Base-by-base conservation (phyloP, 1,139 yeast species). In the Blastobotrys niveus region DNA sequence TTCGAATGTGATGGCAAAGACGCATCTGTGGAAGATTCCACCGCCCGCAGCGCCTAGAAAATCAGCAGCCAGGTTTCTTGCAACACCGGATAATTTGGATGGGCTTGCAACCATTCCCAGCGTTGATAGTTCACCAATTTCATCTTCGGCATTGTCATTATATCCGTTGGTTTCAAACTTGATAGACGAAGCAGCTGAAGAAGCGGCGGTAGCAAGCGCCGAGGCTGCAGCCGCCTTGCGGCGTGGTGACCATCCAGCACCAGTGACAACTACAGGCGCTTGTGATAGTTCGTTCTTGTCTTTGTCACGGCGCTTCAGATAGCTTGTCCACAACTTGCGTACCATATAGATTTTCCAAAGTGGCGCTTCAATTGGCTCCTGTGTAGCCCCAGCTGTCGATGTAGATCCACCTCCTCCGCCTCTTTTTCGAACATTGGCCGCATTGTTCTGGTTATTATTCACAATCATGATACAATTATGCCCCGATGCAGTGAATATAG, bases 1-100 rank as follows among this genome's bases (percentile, higher is more conserved):
- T 20, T 49, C 52, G 20, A 58, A 45, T 12, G 70, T 69, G 3
- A 73, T 52, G 8, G 71, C 65, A 53, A 74, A 74, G 0, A 72
- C 45, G 44, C 77, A 73, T 1, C 60, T 60, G 3, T 58, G 48
- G 50, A 73, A 73, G 2, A 71, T 54, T 6, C 57, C 58, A 1
- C 51, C 41, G 3, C 35, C 24, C 25, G 46, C n/a, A n/a, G n/a
- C n/a, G n/a, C n/a, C n/a, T n/a, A n/a, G n/a, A n/a, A n/a, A n/a
- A n/a, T n/a, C n/a, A n/a, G n/a, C n/a, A n/a, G n/a, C n/a, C n/a
- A n/a, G n/a, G n/a, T 9, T 18, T 32, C 17, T n/a, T n/a, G n/a
- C n/a, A n/a, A n/a, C n/a, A n/a, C n/a, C n/a, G n/a, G n/a, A n/a
- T n/a, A n/a, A n/a, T n/a, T n/a, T n/a, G n/a, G n/a, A n/a, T n/a